Conservation (phyloP, 139 green algal genomes). For the Chlorella sp. region DNA sequence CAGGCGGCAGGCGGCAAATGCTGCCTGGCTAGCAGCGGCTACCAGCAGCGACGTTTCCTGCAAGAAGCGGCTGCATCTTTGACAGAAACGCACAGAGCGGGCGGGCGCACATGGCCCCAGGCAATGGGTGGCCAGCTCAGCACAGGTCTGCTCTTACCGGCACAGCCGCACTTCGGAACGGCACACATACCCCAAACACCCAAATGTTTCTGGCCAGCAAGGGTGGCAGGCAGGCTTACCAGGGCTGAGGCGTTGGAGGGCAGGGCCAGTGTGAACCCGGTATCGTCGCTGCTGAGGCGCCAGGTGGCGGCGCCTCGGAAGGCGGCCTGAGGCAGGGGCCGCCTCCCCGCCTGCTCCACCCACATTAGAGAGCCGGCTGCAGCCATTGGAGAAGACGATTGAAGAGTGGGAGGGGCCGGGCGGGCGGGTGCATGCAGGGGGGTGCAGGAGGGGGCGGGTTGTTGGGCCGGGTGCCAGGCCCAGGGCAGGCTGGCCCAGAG, state of each 20-base stretch:
- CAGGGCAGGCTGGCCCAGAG: background rate
- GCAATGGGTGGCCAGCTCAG: too few relatives aligned
- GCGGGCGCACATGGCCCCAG: too few relatives aligned
- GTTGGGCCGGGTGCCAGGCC: background rate
- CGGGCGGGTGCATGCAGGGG: background rate
- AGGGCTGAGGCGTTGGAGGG: constrained; percentile 5
- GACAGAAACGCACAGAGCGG: too few relatives aligned
- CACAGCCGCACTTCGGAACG: too few relatives aligned
- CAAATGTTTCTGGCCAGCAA: too few relatives aligned
- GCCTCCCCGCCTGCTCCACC: constrained; percentile 10
- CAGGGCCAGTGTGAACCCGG: background rate
- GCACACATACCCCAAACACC: too few relatives aligned
- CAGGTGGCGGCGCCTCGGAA: background rate
- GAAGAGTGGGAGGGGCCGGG: background rate
- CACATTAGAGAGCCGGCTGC: constrained; percentile 19
- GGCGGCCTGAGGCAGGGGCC: background rate
- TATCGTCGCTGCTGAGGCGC: background rate
- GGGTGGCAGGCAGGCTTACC: background rate
- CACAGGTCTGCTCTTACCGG: too few relatives aligned
- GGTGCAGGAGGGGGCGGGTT: background rate
- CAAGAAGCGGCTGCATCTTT: too few relatives aligned
- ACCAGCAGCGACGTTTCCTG: too few relatives aligned
- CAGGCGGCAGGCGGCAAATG: background rate
- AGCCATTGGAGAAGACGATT: background rate
- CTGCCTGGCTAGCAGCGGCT: too few relatives aligned